These are phyloP conservation scores for Isoetes taiwanensis DNA, from an alignment of 75 land plant genomes.

Conservation along the genomic window DNA sequence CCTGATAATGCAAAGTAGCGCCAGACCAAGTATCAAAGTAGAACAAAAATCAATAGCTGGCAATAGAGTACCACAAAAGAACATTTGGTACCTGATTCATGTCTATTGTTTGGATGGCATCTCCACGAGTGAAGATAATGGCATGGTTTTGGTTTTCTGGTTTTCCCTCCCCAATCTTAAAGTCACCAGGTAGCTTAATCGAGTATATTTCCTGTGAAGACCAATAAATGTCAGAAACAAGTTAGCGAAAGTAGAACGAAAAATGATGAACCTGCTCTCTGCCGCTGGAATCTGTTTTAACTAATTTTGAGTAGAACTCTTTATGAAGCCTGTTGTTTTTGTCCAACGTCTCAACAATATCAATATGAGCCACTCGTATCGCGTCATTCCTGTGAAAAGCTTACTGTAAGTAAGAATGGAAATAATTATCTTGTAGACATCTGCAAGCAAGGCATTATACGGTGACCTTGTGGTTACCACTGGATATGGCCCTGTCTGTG, in stretches of 20 bases:
- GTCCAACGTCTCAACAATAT: slow-evolving; percentile 56
- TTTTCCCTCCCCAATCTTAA: slow-evolving; percentile 77
- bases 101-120: slow-evolving; percentile 82
- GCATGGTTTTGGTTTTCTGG: slow-evolving; percentile 95
- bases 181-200: slow-evolving; percentile 70
- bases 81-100: slow-evolving; percentile 72
- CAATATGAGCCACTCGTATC: slow-evolving; percentile 86
- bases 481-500: too few relatives aligned
- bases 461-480: too few relatives aligned
- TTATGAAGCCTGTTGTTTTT: slow-evolving; percentile 53
- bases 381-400: slow-evolving; percentile 68
- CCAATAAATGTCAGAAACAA: not conserved
- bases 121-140: slow-evolving; percentile 76
- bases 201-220: slow-evolving; percentile 64
- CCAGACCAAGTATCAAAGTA: not conserved
- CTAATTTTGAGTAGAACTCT: slow-evolving; percentile 88
- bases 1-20: slow-evolving; percentile 30
- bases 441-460: too few relatives aligned
- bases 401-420: too few relatives aligned
- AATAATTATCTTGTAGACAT: too few relatives aligned
- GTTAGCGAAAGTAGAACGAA: not conserved
- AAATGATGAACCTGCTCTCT: slow-evolving; percentile 57
- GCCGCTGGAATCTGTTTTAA: slow-evolving; percentile 79
- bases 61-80: not conserved
- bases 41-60: not conserved